Base-by-base conservation (phyloP, 1,284 basidiomycete genomes). In the Ceratorhiza oryzae-sativae region DNA sequence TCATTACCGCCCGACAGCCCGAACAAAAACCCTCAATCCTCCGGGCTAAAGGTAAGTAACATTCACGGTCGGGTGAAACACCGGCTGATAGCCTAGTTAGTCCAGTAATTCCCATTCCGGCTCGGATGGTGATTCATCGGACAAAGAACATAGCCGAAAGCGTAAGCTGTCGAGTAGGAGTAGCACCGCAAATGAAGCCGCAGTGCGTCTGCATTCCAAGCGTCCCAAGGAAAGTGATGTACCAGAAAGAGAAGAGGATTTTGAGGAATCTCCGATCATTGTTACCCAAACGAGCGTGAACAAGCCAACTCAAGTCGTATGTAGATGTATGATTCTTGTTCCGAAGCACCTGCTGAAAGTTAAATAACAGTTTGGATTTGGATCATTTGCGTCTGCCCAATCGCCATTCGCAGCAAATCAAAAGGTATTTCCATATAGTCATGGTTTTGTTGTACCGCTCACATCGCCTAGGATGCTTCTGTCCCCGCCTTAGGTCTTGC, bases 141-240 rank as follows among this genome's bases (percentile, higher is more conserved):
- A 67, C 63, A 67, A 67, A 20, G 63, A 67, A 39, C 48, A 36
- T 5, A 67, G 63, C 32, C 32, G 63, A 23, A 67, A 67, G 27
- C 63, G 63, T 12, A 67, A 67, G 51, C 39, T 67, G 23, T 67
- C 63, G 34, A 67, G 63, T 45, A 18, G 39, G 27, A 67, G 63
- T 20, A 67, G 63, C 36, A 36, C 49, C 12, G 63, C 63, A 5
- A 67, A 32, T 27, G 63, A 67, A 20, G 45, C 36, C 12, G 63
- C 63, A 12, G 63, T 45, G 2, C 48, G 63, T 20, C 49, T 53
- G 13, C 63, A 67, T 32, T 20, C 49, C 3, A 67, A 67, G 25
- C 32, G 63, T 9, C 63, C 63, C 12, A 67, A 67, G 36, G 63
- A 67, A 32, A 67, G 63, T 32, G 63, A 67, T 32, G 63, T 67